Conservation (phyloP, 495 filamentous ascomycete species). For the Cercophora sp. region DNA sequence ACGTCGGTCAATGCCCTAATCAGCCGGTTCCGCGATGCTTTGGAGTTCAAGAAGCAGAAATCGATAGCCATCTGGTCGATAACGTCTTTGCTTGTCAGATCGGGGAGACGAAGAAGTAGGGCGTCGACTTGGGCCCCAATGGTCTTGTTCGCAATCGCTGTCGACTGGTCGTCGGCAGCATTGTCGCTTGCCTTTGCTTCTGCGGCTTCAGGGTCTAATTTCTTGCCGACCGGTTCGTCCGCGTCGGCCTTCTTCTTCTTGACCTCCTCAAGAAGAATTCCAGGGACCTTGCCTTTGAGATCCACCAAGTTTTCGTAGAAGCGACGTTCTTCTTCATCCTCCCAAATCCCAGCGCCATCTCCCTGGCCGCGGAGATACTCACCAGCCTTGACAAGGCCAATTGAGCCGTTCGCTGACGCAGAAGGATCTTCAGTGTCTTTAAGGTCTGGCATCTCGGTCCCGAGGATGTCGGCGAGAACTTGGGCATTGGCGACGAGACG, state of each 20-base stretch:
- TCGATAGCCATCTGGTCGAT: constrained; percentile 90
- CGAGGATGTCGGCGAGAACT: constrained; percentile 79
- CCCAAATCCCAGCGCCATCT: constrained; percentile 97
- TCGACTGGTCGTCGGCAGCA: constrained; percentile 75
- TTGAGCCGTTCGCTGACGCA: constrained; percentile 62
- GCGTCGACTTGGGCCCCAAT: constrained; percentile 96
- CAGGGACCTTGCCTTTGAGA: constrained; percentile 91
- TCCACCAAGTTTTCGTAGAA: constrained; percentile 98
- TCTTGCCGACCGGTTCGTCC: constrained; percentile 64
- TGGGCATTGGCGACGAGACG: constrained; percentile 89
- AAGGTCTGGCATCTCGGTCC: constrained; percentile 91
- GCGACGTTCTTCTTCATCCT: constrained; percentile 94
- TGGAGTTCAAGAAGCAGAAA: constrained; percentile 98
- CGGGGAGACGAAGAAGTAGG: constrained; percentile 78
- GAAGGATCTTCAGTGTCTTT: constrained; percentile 72
- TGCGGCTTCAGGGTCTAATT: constrained; percentile 43
- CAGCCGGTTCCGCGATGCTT: constrained; percentile 90
- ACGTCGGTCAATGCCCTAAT: constrained; percentile 92
- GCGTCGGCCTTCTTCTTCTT: constrained; percentile 85
- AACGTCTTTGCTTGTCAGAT: constrained; percentile 83
- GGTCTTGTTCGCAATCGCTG: constrained; percentile 93
- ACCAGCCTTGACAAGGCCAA: constrained; percentile 89
- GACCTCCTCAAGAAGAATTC: constrained; percentile 84
- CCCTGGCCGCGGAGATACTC: constrained; percentile 88
- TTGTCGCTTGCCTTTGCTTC: constrained; percentile 48